These are phyloP conservation scores for Dryas integrifolia DNA, from an alignment of 331 rosid genomes.

Conservation along the genomic window DNA sequence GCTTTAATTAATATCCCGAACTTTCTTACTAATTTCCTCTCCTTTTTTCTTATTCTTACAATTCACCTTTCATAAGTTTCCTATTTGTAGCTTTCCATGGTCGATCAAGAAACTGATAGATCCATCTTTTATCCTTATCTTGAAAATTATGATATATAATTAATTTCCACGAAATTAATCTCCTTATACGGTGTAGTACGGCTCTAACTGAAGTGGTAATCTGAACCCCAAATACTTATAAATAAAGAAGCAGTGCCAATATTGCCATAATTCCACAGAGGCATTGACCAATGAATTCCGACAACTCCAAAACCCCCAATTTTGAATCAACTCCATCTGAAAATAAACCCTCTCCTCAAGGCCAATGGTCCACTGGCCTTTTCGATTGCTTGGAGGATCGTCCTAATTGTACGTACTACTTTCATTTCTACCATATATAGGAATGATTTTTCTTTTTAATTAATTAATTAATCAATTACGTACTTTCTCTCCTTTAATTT, in stretches of 20 bases:
- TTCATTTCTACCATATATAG: not conserved
- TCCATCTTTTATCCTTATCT: too few relatives aligned
- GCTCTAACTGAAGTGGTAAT: too few relatives aligned
- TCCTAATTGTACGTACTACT: constrained; percentile 29
- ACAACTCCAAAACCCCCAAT: not conserved
- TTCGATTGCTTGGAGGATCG: constrained; percentile 21
- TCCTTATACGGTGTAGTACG: not conserved
- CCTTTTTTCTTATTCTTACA: too few relatives aligned
- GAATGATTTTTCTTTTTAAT: not conserved
- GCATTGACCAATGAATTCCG: not conserved
- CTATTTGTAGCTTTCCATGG: too few relatives aligned
- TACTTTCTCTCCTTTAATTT: not conserved
- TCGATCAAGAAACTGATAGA: not conserved
- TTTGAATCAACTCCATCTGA: not conserved
- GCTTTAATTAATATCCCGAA: not conserved
- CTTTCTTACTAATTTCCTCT: not conserved
- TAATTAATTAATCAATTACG: too few relatives aligned
- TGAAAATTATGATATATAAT: too few relatives aligned
- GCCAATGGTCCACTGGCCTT: constrained; percentile 30
- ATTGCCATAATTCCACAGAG: too few relatives aligned
- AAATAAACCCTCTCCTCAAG: not conserved
- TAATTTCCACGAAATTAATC: not conserved
- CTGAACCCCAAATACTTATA: too few relatives aligned
- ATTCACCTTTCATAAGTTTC: not conserved
- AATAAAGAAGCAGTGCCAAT: not conserved